These are phyloP conservation scores for Pezicula carpinea DNA, from an alignment of 2,329 filamentous ascomycete species.

Conservation along the genomic window DNA sequence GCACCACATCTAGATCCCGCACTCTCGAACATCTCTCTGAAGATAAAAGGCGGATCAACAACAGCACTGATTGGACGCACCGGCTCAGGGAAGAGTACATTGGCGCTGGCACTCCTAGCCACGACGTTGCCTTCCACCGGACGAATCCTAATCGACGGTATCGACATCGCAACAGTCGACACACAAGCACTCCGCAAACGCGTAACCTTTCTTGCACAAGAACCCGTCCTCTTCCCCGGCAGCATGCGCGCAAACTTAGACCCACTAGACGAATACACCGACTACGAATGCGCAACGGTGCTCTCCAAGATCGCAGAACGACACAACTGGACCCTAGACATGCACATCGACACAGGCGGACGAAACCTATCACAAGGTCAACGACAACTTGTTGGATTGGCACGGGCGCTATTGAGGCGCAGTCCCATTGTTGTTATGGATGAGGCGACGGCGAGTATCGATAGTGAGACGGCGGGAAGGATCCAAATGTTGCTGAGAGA, in stretches of 20 bases:
- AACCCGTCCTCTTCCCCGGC: conserved; percentile 61
- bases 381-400: conserved; percentile 59
- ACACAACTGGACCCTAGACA: conserved; percentile 52
- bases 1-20: conserved; percentile 73
- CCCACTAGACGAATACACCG: conserved; percentile 51
- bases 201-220: conserved; percentile 64
- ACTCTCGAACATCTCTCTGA: conserved; percentile 62
- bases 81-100: conserved; percentile 77
- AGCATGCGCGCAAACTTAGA: conserved; percentile 59
- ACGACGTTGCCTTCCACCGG: conserved; percentile 50
- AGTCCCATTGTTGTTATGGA: conserved; percentile 61
- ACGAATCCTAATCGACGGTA: conserved; percentile 52
- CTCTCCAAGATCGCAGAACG: conserved; percentile 48
- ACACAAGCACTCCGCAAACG: conserved; percentile 55
- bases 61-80: conserved; percentile 79
- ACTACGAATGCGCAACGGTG: conserved; percentile 48
- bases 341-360: conserved; percentile 54
- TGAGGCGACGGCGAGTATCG: conserved; percentile 62
- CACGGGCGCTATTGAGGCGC: conserved; percentile 56
- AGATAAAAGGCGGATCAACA: conserved; percentile 71
- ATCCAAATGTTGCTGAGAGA: conserved; percentile 51
- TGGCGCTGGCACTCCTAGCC: conserved; percentile 57
- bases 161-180: conserved; percentile 55
- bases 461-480: conserved; percentile 52
- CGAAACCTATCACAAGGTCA: conserved; percentile 61